Conservation (phyloP, 306 rosid species). For the Glycyrrhiza uralensis region DNA sequence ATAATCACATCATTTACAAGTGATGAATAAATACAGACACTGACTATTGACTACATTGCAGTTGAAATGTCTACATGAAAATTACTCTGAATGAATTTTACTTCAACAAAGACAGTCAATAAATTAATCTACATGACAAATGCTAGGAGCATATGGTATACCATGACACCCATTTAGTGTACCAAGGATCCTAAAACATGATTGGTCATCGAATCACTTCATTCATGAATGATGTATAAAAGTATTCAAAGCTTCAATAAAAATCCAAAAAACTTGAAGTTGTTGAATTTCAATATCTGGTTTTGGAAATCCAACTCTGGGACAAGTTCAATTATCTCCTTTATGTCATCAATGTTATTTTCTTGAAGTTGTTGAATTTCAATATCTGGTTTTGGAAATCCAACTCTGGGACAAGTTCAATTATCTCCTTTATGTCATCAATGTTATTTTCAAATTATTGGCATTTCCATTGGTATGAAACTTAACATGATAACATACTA, state of each 20-base stretch:
- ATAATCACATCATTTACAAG: conserved; percentile 6
- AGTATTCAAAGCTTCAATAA: conserved; percentile 16
- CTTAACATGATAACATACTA: not conserved
- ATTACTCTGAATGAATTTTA: not conserved
- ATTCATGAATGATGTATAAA: conserved; percentile 2
- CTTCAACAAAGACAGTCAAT: not conserved
- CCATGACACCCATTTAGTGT: not conserved
- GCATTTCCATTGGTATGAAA: conserved; percentile 6
- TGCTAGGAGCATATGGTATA: not conserved
- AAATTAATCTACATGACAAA: conserved; percentile 1
- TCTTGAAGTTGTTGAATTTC: not conserved
- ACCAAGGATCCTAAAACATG: not conserved
- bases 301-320: not conserved
- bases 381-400: not conserved
- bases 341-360: not conserved
- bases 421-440: not conserved
- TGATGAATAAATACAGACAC: not conserved
- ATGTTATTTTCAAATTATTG: not conserved
- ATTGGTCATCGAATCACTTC: not conserved
- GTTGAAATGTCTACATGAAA: not conserved
- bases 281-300: conserved; percentile 2
- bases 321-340: not conserved
- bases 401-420: not conserved
- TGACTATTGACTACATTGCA: not conserved
- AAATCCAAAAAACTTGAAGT: not conserved